Base-by-base conservation (phyloP, 2,329 filamentous ascomycete genomes). In the Penicillium sp. region DNA sequence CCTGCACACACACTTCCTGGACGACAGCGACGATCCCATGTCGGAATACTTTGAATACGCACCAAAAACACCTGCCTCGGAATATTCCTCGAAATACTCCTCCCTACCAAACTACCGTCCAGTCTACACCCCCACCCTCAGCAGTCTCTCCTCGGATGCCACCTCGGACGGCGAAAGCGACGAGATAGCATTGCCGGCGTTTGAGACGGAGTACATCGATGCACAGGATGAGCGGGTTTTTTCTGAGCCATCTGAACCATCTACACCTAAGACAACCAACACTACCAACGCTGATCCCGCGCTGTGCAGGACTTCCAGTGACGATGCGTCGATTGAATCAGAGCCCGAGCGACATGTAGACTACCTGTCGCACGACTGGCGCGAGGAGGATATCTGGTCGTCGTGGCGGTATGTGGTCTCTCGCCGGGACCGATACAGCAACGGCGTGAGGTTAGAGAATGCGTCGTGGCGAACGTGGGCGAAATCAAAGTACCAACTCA, bases 401-500 rank as follows among this genome's bases (percentile, higher is more conserved):
- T 97, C 93, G 1, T 97, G 94, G 94, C 87, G 91, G 68, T 94
- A 96, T 69, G 90, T 97, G 64, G 86, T 92, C 16, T 87, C 89
- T 26, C 89, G 90, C 66, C 82, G 88, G 65, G 85, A 85, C 59
- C 83, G 90, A 53, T 95, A 95, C 62, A 86, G 84, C 64, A 93
- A 97, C 71, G 84, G 88, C 35, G 87, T 86, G 33, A 82, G 94
- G 50, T 75, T 97, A 28, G 94, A 97, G 73, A 97, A 99, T 73
- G 94, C 94, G 3, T 96, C 91, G 0, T 99, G 94, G 94, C 83
- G 94, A 69, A 94, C 91, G 1, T 97, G 94, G 94, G 89, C 90
- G 70, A 97, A 97, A 74, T 82, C 89, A 49, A 96, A 96, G 74
- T 88, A 95, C 71, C 85, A 88, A 42, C 79, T 97, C 49, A 87